Conservation (phyloP, 2,329 filamentous ascomycete genomes). For the Capronia coronata region DNA sequence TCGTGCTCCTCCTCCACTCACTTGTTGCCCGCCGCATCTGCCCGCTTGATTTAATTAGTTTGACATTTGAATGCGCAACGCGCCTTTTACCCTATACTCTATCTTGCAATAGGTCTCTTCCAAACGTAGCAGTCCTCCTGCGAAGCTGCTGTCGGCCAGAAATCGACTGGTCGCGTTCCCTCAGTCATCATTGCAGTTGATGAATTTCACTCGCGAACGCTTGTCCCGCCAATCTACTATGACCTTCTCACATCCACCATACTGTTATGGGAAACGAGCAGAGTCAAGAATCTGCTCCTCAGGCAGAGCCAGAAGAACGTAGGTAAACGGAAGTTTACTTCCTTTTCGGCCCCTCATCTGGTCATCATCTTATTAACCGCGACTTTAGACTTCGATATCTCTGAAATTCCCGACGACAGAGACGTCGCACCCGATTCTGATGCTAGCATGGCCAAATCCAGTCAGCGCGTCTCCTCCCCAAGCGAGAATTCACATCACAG, state of each 20-base stretch:
- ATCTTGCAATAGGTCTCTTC: not conserved
- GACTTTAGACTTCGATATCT: constrained; percentile 21
- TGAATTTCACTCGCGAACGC: not conserved
- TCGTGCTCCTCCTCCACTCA: too few relatives aligned
- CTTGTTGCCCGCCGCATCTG: too few relatives aligned
- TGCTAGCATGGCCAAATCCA: constrained; percentile 2
- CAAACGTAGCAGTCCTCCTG: not conserved
- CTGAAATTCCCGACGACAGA: constrained; percentile 23
- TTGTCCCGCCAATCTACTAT: constrained; percentile 1
- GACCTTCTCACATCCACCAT: not conserved
- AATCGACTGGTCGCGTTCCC: not conserved
- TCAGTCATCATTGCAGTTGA: not conserved
- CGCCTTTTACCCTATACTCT: too few relatives aligned
- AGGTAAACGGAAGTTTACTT: not conserved
- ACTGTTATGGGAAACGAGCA: constrained; percentile 21
- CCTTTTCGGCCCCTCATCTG: not conserved
- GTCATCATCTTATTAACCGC: not conserved
- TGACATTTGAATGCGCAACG: too few relatives aligned
- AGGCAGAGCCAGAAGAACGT: constrained; percentile 12
- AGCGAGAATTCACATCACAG: not conserved
- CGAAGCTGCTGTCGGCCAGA: not conserved
- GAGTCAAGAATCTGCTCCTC: constrained; percentile 16
- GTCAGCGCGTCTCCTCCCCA: not conserved
- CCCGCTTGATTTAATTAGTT: too few relatives aligned
- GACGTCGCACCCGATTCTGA: constrained; percentile 3